Base-by-base conservation (phyloP, 2,329 filamentous ascomycete species). In the Phialocephala sp. region DNA sequence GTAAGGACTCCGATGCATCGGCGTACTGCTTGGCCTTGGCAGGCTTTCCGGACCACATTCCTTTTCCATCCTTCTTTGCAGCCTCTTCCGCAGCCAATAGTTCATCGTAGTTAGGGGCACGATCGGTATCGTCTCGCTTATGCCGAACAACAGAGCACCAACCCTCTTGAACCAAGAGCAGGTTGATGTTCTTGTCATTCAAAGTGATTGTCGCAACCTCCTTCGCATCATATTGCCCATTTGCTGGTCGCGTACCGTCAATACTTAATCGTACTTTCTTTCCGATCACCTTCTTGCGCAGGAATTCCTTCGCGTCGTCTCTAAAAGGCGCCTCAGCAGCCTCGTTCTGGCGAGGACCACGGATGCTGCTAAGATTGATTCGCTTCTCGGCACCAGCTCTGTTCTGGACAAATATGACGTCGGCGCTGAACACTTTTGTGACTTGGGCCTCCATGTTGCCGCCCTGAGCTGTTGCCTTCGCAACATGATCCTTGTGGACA, bases 61-160 rank as follows among this genome's bases (percentile, higher is more conserved):
- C 95, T 82, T 94, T 97, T 80, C 91, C 89, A 72, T 92, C 92
- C 69, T 91, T 89, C 80, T 96, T 94, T 60, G 95, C 94, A 66
- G 83, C 85, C 74, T 93, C 91, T 76, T 95, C 92, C 2, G 92
- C 92, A 41, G 89, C 88, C 20, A 95, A 84, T 14, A 96, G 84
- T 74, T 94, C 91, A 74, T 99, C 95, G 76, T 98, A 99, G 78
- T 97, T 94, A 20, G 94, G 90, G 58, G 94, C 94, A 61, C 95
- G 87, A 78, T 99, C 95, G 4, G 92, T 92, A 76, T 99, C 95
- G 75, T 98, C 94, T 79, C 94, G 92, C 70, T 94, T 89, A 80
- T 99, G 95, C 68, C 95, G 90, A 74, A 99, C 96, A 9, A 99
- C 95, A 0, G 94, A 94, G 27, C 90, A 92, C 82, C 94, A 97